These are phyloP conservation scores for Lanmaoa rubissima DNA, from an alignment of 768 basidiomycete species.

Conservation along the genomic window DNA sequence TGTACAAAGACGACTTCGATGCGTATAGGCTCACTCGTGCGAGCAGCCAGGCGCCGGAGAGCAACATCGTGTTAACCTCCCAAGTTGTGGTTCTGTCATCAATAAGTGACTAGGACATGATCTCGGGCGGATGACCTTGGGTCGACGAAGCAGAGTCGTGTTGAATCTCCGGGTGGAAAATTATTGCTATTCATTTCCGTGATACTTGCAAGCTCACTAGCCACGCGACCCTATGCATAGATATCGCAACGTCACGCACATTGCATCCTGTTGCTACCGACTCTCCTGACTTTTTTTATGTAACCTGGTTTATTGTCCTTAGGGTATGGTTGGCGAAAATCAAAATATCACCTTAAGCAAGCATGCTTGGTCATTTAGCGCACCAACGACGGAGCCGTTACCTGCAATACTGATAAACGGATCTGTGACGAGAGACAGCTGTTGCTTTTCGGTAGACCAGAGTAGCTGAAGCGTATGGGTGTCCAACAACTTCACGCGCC, in stretches of 20 bases:
- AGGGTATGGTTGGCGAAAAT: slow-evolving; percentile 29
- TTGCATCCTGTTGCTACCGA: too few species aligned
- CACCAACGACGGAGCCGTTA: slow-evolving; percentile 48
- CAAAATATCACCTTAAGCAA: too few species aligned
- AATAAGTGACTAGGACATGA: neutral
- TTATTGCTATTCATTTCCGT: neutral
- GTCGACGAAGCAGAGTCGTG: neutral
- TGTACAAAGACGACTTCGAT: neutral
- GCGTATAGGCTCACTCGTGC: neutral
- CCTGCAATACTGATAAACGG: slow-evolving; percentile 51
- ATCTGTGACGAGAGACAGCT: slow-evolving; percentile 40
- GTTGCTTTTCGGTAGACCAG: slow-evolving; percentile 56
- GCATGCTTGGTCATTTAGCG: slow-evolving; percentile 54
- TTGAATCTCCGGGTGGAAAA: neutral
- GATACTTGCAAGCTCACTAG: too few species aligned
- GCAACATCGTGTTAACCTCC: slow-evolving; percentile 5
- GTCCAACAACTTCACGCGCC: slow-evolving; percentile 74
- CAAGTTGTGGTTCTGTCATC: slow-evolving; percentile 1
- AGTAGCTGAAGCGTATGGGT: slow-evolving; percentile 49
- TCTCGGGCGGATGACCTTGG: too few species aligned
- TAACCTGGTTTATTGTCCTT: slow-evolving; percentile 13
- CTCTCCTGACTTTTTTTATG: too few species aligned
- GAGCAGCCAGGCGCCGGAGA: neutral
- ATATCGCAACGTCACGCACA: too few species aligned
- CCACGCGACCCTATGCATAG: too few species aligned